Evolutionary conservation across 1,139 yeast genomes (phyloP), one percentile per base, ranked within the genome.

Genomic region (Geotrichum carabidarum): DNA sequence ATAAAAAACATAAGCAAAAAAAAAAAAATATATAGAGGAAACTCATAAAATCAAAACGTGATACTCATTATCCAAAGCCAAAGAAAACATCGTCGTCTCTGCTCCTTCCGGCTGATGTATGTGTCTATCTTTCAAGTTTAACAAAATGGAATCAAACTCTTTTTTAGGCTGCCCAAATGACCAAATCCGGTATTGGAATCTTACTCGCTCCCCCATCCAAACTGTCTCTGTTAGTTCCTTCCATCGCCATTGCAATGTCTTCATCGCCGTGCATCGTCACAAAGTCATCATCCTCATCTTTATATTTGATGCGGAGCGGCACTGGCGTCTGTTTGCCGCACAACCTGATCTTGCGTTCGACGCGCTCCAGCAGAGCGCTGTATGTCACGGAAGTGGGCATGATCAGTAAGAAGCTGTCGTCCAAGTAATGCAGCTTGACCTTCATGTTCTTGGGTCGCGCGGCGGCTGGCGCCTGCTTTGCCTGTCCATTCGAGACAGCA

Each of bases 211-310:
- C 27, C 32, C 44, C 55, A 8, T 36, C 50, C n/a, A 31, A 27
- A 32, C 38, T 43, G 18, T 34, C 9, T 5, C 18, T 32, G n/a
- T n/a, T 30, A 34, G 35, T 9, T 17, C 43, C 41, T 45, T 74
- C 77, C 47, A 74, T 57, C 12, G 78, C 78, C 71, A 74, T 71
- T 51, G 63, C 69, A 50, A 75, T 67, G 68, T 93, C 91, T 56
- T 91, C 98, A 60, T 86, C 87, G 44, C 91, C 82, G 64, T 84
- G 89, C 73, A 93, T 82, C 52, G 87, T 83, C 49, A 93, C 95
- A 68, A 82, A 86, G 68, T 93, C 99, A 17, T 95, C 97, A 68
- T 93, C 99, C 70, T 93, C 99, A 71, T 93, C 99, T 68, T 83
- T 84, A 66, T 90, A 93, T 68, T 85, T 85, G 59, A 93, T 76